Conservation (phyloP, 1,139 yeast genomes). For the Candida glucosophila region DNA sequence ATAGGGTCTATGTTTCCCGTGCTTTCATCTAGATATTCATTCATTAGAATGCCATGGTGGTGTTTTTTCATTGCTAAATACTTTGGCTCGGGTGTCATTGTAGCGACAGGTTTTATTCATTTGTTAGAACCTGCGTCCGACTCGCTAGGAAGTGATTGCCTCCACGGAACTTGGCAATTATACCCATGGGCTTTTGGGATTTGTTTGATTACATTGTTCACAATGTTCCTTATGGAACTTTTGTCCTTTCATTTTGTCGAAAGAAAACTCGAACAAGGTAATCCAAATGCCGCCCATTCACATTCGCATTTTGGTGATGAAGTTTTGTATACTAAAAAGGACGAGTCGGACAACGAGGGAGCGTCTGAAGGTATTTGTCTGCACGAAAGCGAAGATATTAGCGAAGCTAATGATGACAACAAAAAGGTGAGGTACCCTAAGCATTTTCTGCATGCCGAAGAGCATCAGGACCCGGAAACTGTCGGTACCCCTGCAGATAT, state of each 20-base stretch:
- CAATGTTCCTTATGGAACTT: slow-evolving; percentile 46
- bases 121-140: slow-evolving; percentile 72
- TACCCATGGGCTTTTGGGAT: slow-evolving; percentile 37
- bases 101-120: slow-evolving; percentile 85
- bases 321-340: slow-evolving; percentile 18
- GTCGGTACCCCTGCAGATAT: slow-evolving; percentile 32
- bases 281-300: slow-evolving; percentile 15
- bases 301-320: slow-evolving; percentile 48
- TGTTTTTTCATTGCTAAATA: slow-evolving; percentile 66
- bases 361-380: background rate
- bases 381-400: slow-evolving; percentile 7
- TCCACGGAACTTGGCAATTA: slow-evolving; percentile 24
- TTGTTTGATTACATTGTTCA: slow-evolving; percentile 29
- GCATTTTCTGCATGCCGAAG: slow-evolving; percentile 41
- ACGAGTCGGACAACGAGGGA: slow-evolving; percentile 10
- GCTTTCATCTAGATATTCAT: slow-evolving; percentile 45
- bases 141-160: slow-evolving; percentile 24
- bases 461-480: slow-evolving; percentile 48
- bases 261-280: slow-evolving; percentile 11
- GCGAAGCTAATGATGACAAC: slow-evolving; percentile 9
- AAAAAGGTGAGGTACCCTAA: slow-evolving; percentile 21
- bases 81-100: slow-evolving; percentile 89
- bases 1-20: slow-evolving; percentile 56
- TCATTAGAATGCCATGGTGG: slow-evolving; percentile 47
- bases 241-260: slow-evolving; percentile 46